Evolutionary conservation across 2,329 filamentous ascomycete genomes (phyloP).

Genomic region (Triangularia setosa): DNA sequence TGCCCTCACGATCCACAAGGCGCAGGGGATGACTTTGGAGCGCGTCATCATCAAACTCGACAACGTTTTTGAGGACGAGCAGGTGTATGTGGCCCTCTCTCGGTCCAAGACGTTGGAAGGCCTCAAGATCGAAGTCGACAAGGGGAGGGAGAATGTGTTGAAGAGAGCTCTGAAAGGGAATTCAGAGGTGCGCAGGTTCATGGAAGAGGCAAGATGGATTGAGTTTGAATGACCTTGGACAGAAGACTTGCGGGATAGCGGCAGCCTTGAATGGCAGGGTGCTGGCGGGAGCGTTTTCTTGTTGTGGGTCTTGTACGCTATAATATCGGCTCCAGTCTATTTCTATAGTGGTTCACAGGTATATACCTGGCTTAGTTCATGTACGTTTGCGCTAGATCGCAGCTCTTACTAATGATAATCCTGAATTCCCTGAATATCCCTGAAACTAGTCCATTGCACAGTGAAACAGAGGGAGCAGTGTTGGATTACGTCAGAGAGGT

Average conservation of each 20-base stretch:
- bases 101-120: conserved; percentile 50
- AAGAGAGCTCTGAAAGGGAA: conserved; percentile 31
- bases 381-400: too few species aligned
- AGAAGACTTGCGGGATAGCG: neutral
- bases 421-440: too few species aligned
- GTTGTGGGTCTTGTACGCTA: too few species aligned
- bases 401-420: too few species aligned
- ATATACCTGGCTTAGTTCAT: too few species aligned
- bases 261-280: neutral
- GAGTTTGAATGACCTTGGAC: neutral
- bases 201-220: conserved; percentile 25
- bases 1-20: conserved; percentile 62
- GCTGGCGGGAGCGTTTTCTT: neutral
- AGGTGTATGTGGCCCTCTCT: conserved; percentile 61
- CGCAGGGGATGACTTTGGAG: conserved; percentile 60
- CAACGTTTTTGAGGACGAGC: conserved; percentile 51
- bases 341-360: too few species aligned
- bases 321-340: too few species aligned
- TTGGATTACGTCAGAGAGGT: too few species aligned
- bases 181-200: conserved; percentile 33
- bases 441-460: too few species aligned
- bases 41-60: conserved; percentile 52
- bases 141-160: conserved; percentile 22
- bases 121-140: conserved; percentile 35
- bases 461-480: too few species aligned